These are phyloP conservation scores for Eucalyptus pumila DNA, from an alignment of 345 rosid species.

Conservation along the genomic window DNA sequence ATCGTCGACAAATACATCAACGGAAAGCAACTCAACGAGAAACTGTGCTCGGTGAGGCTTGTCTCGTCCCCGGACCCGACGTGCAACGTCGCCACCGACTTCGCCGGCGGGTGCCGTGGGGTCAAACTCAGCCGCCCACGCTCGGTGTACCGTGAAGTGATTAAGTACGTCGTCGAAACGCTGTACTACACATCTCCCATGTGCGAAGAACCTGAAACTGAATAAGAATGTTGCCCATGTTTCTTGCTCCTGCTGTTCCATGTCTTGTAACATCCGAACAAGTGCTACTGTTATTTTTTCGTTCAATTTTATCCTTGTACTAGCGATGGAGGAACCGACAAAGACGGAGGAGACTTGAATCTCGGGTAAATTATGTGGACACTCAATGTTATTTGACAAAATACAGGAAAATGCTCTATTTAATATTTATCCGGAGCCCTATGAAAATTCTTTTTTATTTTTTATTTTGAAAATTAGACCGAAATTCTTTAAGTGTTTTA, in stretches of 20 bases:
- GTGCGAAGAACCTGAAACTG: constrained; percentile 48
- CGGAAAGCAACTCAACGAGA: constrained; percentile 30
- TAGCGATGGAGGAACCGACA: not conserved
- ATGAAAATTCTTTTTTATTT: not conserved
- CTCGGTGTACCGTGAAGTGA: constrained; percentile 23
- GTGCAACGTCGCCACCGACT: constrained; percentile 56
- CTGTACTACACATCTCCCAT: constrained; percentile 57
- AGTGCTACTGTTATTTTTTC: not conserved
- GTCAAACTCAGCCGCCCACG: constrained; percentile 37
- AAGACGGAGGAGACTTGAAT: not conserved
- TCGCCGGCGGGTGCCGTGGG: constrained; percentile 47
- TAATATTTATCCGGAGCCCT: not conserved
- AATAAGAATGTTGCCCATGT: not conserved
- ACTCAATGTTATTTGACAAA: not conserved
- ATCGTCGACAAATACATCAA: constrained; percentile 14
- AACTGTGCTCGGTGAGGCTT: constrained; percentile 44
- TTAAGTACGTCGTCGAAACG: constrained; percentile 29
- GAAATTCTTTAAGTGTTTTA: not conserved
- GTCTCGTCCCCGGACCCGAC: constrained; percentile 53
- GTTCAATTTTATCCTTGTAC: not conserved
- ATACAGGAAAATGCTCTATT: not conserved
- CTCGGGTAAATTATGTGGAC: not conserved
- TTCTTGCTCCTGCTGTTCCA: not conserved
- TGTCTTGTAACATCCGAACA: not conserved
- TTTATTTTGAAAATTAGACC: not conserved